Evolutionary conservation across 1,139 yeast genomes (phyloP).

Genomic region (Taphrina wiesneri): DNA sequence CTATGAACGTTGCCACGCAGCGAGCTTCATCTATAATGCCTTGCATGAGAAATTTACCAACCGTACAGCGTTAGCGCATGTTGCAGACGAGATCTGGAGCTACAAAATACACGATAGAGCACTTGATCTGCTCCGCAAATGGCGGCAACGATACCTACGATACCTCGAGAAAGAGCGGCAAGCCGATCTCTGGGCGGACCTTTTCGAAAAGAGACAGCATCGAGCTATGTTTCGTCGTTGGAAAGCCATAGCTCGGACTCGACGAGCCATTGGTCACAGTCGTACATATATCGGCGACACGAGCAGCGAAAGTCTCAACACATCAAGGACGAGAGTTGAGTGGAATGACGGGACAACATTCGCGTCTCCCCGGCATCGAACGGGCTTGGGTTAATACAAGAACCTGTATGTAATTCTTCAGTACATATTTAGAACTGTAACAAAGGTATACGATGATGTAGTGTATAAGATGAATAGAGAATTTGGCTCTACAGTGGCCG

Average conservation of each 20-base stretch:
- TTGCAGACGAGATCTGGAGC: constrained; percentile 12
- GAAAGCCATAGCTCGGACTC: not conserved
- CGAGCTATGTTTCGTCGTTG: constrained; percentile 7
- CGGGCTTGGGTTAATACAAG: not conserved
- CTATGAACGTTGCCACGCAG: constrained; percentile 6
- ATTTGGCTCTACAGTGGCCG: not conserved
- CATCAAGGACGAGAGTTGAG: constrained; percentile 10
- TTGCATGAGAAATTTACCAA: not conserved
- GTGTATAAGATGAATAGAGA: not conserved
- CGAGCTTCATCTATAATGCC: not conserved
- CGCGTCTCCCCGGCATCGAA: not conserved
- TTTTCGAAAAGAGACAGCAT: not conserved
- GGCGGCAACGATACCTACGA: not conserved
- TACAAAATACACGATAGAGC: not conserved
- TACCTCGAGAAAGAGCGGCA: constrained; percentile 6
- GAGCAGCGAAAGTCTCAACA: constrained; percentile 13
- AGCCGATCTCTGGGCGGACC: constrained; percentile 13
- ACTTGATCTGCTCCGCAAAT: not conserved
- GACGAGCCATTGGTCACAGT: not conserved
- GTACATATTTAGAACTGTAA: not conserved
- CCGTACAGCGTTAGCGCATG: not conserved
- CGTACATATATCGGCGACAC: constrained; percentile 4
- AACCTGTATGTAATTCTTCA: not conserved
- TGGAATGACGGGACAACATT: constrained; percentile 12
- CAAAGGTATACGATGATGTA: not conserved